Evolutionary conservation across 805 yeast genomes (phyloP), one percentile per base, ranked within the genome.

Genomic region (Pichia kluyveri): DNA sequence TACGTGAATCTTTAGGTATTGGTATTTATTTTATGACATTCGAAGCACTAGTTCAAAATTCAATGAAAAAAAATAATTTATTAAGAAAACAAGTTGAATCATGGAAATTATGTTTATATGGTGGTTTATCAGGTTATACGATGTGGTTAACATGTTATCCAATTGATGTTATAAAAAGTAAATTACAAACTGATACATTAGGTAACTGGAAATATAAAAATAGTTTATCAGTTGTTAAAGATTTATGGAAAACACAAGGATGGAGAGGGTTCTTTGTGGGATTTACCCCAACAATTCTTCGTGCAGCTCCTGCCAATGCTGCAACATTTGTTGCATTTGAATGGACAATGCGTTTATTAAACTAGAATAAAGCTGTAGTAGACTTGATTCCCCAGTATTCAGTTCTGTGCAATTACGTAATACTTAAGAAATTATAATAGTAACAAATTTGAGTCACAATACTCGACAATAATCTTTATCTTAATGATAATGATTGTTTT

Each of bases 261-360:
- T 49, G 80, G 27, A 72, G 72, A 53, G 96, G 96, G 0, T 85
- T 93, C 60, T 86, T 86, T 68, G 83, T 83, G 67, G 99, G 99
- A 1, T 90, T 95, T 62, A 67, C 80, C 18, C 97, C 99, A 38
- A 90, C 98, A 0, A 79, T 93, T 54, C 70, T 93, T 54, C 83
- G 99, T 69, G 98, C 99, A 44, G 96, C 96, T 4, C 99, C 99
- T 0, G 99, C 95, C 4, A 95, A 93, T 63, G 99, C 96, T 40
- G 96, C 95, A 31, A 95, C 99, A 0, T 93, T 93, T 68, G 83
- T 88, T 41, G 89, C 95, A 2, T 93, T 93, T 63, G 99, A 93
- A 66, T 67, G 84, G 44, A 86, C 96, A 5, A 83, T 90, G 85
- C 79, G 96, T 68, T 56, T 71, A 28, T 60, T 78, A 41, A 70